Percentiles rank a stretch among this genome's conserved stretches.
These are phyloP conservation scores for Colletotrichum sp. DNA, from an alignment of 2,329 filamentous ascomycete species.

Conservation along the genomic window DNA sequence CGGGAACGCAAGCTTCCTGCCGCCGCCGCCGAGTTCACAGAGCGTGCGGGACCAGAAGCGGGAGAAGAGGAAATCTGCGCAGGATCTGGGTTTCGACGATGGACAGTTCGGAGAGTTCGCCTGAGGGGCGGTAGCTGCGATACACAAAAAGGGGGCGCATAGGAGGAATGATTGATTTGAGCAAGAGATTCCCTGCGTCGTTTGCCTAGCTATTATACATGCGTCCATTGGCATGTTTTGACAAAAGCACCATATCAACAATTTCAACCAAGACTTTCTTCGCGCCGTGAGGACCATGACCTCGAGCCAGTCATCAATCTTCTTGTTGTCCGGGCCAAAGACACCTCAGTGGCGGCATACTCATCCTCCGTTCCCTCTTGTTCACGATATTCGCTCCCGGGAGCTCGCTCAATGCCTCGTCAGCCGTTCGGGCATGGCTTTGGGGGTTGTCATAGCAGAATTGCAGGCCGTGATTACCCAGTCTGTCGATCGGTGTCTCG, in stretches of 20 bases:
- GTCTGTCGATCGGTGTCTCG: not conserved
- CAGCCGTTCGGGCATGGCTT: no score
- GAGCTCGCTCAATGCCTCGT: not conserved
- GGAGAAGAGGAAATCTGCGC: conserved; percentile 55
- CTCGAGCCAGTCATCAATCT: not conserved
- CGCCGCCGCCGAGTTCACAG: conserved; percentile 69
- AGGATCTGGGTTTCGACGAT: conserved; percentile 83
- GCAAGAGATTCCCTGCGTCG: not conserved
- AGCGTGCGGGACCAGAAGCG: conserved; percentile 67
- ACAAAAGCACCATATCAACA: not conserved
- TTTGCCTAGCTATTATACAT: not conserved
- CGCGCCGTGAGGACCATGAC: not conserved
- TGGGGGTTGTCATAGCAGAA: not conserved
- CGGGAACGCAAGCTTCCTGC: conserved; percentile 41
- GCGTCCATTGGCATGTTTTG: not conserved
- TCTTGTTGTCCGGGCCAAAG: conserved; percentile 27
- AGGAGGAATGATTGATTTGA: not conserved
- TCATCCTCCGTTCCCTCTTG: conserved; percentile 32
- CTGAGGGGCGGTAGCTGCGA: conserved; percentile 30
- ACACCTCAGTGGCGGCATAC: conserved; percentile 32
- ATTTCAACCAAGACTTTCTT: not conserved
- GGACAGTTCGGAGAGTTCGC: conserved; percentile 88
- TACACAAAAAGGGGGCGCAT: not conserved
- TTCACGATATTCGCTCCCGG: not conserved
- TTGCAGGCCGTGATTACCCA: conserved; percentile 4